These are phyloP conservation scores for Eudorina sp. DNA, from an alignment of 139 green algal species.

Conservation along the genomic window DNA sequence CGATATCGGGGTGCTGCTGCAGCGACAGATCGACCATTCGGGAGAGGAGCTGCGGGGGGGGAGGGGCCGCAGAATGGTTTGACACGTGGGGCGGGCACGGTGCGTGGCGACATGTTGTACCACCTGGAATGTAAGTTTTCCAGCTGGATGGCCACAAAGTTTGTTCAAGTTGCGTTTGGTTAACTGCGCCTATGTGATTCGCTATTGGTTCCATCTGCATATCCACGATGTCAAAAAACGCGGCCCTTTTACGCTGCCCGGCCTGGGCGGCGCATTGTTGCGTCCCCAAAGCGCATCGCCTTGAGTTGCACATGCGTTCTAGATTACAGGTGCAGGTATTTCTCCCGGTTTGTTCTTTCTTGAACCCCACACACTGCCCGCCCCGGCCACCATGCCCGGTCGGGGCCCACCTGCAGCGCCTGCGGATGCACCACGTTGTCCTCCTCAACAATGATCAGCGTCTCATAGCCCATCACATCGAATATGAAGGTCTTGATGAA, in stretches of 20 bases:
- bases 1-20: background rate
- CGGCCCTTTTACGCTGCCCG: background rate
- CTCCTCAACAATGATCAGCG: conserved; percentile 18
- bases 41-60: background rate
- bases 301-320: background rate
- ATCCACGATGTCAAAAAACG: background rate
- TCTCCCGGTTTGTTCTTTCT: too few relatives aligned
- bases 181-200: background rate
- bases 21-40: background rate
- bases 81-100: too few relatives aligned
- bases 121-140: too few relatives aligned
- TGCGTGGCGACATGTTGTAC: too few relatives aligned
- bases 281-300: background rate
- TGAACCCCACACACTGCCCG: too few relatives aligned
- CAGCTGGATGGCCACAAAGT: too few relatives aligned
- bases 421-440: conserved; percentile 1
- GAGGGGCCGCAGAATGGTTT: background rate
- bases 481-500: conserved; percentile 20
- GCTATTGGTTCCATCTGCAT: too few relatives aligned
- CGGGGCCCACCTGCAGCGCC: background rate
- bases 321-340: background rate
- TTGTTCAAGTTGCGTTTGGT: background rate
- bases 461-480: conserved; percentile 12
- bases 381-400: too few relatives aligned
- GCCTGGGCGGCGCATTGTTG: background rate